A percentile compares a stretch with the other conserved stretches of the same genome.
phyloP scores from a whole-genome alignment of 129 eudicot species.

The Artemisia annua region DNA sequence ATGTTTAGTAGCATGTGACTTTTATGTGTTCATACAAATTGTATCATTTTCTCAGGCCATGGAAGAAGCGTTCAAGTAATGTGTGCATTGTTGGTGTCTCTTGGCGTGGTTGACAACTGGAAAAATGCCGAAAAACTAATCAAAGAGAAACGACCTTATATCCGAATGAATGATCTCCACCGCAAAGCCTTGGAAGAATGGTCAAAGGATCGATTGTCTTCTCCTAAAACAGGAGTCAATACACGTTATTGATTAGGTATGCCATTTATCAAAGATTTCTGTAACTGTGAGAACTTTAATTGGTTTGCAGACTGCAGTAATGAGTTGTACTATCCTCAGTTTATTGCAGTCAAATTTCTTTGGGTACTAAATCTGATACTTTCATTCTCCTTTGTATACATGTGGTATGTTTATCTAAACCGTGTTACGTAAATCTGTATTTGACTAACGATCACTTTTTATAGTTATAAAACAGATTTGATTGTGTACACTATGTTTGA shows the following conservation, averaged over 20 bases:
- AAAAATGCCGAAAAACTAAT: constrained; percentile 77
- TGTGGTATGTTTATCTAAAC: not conserved
- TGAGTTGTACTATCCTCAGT: not conserved
- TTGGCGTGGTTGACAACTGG: constrained; percentile 86
- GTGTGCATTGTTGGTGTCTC: constrained; percentile 81
- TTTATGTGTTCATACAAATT: not conserved
- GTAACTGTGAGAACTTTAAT: constrained; percentile 2
- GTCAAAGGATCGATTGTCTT: constrained; percentile 67
- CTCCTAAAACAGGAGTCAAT: constrained; percentile 38
- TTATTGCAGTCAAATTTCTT: not conserved
- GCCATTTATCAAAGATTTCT: constrained; percentile 8
- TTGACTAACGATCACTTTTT: constrained; percentile 7
- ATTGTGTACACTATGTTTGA: not conserved
- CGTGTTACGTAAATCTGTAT: constrained; percentile 3
- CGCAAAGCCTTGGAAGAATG: constrained; percentile 82
- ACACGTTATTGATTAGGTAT: constrained; percentile 28
- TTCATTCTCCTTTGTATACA: constrained; percentile 1
- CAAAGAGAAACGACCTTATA: constrained; percentile 61
- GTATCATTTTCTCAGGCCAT: constrained; percentile 52
- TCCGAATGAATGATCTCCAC: constrained; percentile 78
- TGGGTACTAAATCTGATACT: not conserved
- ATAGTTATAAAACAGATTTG: not conserved
- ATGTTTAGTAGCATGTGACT: constrained; percentile 1
- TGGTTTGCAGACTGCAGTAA: constrained; percentile 8
- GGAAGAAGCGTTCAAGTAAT: constrained; percentile 90